These are phyloP conservation scores for Acanthamoeba castellanii DNA, from an alignment of 208 protist species.

Conservation along the genomic window DNA sequence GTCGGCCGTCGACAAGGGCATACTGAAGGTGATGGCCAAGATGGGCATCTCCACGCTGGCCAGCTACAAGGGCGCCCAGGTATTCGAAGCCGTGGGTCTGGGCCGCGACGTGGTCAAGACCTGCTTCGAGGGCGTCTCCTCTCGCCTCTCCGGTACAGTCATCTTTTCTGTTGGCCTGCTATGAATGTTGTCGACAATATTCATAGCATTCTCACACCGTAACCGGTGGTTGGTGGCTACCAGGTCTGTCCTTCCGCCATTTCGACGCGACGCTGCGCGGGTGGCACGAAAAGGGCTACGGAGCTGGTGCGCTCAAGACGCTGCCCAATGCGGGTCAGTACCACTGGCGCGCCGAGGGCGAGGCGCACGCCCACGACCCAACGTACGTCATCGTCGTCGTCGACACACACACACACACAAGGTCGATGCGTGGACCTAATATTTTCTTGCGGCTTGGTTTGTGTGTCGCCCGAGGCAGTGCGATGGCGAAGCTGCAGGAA, in stretches of 20 bases:
- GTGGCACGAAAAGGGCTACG: slow-evolving; percentile 46
- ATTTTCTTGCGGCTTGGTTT: not conserved
- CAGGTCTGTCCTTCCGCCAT: slow-evolving; percentile 71
- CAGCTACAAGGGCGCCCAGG: slow-evolving; percentile 92
- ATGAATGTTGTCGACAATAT: too few species aligned
- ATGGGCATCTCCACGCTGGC: slow-evolving; percentile 91
- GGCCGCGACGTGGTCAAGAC: slow-evolving; percentile 86
- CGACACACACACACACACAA: not conserved
- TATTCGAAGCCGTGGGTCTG: slow-evolving; percentile 93
- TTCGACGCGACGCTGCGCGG: slow-evolving; percentile 39
- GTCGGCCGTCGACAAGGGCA: slow-evolving; percentile 85
- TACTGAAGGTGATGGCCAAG: slow-evolving; percentile 93
- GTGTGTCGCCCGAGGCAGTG: not conserved
- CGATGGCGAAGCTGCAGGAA: slow-evolving; percentile 86
- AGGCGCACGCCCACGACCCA: slow-evolving; percentile 86
- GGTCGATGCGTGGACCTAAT: not conserved
- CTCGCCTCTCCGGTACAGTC: slow-evolving; percentile 87
- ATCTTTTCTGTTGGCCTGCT: not conserved
- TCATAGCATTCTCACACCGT: slow-evolving; percentile 34
- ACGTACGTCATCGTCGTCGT: slow-evolving; percentile 15
- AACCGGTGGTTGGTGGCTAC: too few species aligned
- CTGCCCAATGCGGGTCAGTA: slow-evolving; percentile 85
- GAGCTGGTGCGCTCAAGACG: not conserved
- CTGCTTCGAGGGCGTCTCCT: slow-evolving; percentile 89
- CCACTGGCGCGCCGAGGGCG: slow-evolving; percentile 85